Percentiles rank a stretch among this genome's conserved stretches.
These are phyloP conservation scores for Aspergillus sp. DNA, from an alignment of 2,329 filamentous ascomycete species.

Conservation along the genomic window DNA sequence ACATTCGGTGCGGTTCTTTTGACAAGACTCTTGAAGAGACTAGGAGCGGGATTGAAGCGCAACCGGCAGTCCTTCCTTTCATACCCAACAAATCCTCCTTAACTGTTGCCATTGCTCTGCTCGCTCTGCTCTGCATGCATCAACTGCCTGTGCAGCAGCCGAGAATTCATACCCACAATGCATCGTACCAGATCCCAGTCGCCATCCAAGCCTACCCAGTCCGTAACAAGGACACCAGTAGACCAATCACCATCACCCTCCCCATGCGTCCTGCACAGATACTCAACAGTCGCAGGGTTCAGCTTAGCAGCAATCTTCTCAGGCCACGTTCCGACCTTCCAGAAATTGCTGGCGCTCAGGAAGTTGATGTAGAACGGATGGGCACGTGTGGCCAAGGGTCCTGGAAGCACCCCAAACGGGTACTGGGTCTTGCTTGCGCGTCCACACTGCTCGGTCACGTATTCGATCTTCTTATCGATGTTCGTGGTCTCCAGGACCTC, in stretches of 20 bases:
- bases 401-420: constrained; percentile 37
- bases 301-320: constrained; percentile 85
- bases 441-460: constrained; percentile 73
- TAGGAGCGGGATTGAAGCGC: no score
- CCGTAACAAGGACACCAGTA: constrained; percentile 86
- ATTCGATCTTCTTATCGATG: constrained; percentile 78
- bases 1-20: not conserved
- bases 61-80: not conserved
- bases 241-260: constrained; percentile 62
- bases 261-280: constrained; percentile 58
- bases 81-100: not conserved
- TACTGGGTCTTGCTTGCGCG: constrained; percentile 61
- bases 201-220: constrained; percentile 84
- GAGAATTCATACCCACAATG: constrained; percentile 89
- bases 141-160: constrained; percentile 43
- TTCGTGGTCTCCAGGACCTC: constrained; percentile 74
- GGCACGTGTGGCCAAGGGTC: constrained; percentile 48
- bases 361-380: constrained; percentile 87
- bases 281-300: constrained; percentile 72
- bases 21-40: not conserved
- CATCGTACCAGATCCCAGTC: constrained; percentile 90
- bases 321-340: constrained; percentile 88
- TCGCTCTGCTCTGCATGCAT: not conserved
- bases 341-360: constrained; percentile 88
- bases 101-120: not conserved